phyloP scores from a whole-genome alignment of 176 grass and related monocot species.

The Aegilops tauschii region DNA sequence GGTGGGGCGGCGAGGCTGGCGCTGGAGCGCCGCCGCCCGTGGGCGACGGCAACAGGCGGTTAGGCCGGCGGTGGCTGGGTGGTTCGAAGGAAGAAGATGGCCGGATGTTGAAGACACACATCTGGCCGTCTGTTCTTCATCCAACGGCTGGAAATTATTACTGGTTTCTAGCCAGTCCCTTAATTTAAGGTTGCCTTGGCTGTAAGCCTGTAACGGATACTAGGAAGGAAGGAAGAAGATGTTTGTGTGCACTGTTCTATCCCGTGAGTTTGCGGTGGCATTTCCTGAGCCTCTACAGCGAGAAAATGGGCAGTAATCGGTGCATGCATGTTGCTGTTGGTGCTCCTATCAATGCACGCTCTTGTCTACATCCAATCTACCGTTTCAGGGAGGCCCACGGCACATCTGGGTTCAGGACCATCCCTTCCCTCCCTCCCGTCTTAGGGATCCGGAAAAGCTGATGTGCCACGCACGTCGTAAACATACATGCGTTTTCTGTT shows the following conservation, averaged over 20 bases:
- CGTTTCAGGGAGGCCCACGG: conserved; percentile 16
- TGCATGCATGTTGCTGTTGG: neutral
- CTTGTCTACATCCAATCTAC: conserved; percentile 33
- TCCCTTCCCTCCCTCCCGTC: conserved; percentile 1
- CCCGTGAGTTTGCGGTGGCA: conserved; percentile 27
- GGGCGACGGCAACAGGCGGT: no score
- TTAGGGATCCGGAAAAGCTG: conserved; percentile 50
- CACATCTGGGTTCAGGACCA: conserved; percentile 3
- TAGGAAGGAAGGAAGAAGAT: neutral
- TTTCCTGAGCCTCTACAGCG: neutral
- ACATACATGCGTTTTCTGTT: neutral
- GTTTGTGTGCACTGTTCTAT: conserved; percentile 21
- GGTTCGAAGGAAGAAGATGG: no score
- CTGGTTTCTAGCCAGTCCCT: no score
- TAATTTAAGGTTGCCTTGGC: neutral
- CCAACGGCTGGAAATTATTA: no score
- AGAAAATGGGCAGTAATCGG: neutral
- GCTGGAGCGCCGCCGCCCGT: no score
- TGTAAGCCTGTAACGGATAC: neutral
- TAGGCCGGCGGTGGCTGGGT: no score
- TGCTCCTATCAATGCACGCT: conserved; percentile 15
- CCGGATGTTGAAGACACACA: no score
- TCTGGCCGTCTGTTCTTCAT: no score
- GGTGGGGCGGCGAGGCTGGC: no score
- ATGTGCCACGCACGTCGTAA: neutral